These are phyloP conservation scores for Fusarium sp. DNA, from an alignment of 2,329 filamentous ascomycete species.

Conservation along the genomic window DNA sequence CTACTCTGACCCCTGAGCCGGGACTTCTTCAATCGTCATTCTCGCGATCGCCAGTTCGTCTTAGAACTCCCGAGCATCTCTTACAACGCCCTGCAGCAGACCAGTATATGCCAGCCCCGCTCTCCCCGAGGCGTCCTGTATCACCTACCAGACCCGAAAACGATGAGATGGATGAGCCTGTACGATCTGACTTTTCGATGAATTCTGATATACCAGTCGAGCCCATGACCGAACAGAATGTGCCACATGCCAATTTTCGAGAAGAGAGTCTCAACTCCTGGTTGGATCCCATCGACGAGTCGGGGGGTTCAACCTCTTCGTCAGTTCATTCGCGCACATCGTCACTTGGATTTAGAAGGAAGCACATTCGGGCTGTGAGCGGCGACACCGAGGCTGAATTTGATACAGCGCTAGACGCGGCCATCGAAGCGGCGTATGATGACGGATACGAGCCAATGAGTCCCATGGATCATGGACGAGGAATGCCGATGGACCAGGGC, in stretches of 20 bases:
- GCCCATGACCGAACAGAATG: slow-evolving; percentile 5
- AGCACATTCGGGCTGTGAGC: slow-evolving; percentile 73
- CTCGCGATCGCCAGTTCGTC: slow-evolving; percentile 56
- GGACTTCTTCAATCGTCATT: slow-evolving; percentile 62
- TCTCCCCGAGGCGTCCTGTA: slow-evolving; percentile 69
- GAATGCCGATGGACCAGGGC: slow-evolving; percentile 51
- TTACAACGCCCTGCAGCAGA: slow-evolving; percentile 62
- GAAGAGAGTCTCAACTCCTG: slow-evolving; percentile 83
- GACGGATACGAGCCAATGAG: slow-evolving; percentile 83
- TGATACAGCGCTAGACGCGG: slow-evolving; percentile 91
- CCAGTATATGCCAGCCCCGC: slow-evolving; percentile 73
- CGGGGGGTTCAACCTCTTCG: slow-evolving; percentile 78
- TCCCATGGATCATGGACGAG: slow-evolving; percentile 51
- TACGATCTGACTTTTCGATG: slow-evolving; percentile 51
- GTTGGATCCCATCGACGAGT: slow-evolving; percentile 95
- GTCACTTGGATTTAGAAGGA: slow-evolving; percentile 72
- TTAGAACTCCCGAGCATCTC: slow-evolving; percentile 45
- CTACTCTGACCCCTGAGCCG: slow-evolving; percentile 40
- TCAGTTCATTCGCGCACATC: slow-evolving; percentile 85
- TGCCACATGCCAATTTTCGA: slow-evolving; percentile 56
- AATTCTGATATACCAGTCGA: slow-evolving; percentile 18
- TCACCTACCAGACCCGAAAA: slow-evolving; percentile 51
- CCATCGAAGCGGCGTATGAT: slow-evolving; percentile 95
- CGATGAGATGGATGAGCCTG: slow-evolving; percentile 40
- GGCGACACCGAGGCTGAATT: slow-evolving; percentile 87